Base-by-base conservation (phyloP, 1,284 basidiomycete genomes). In the Cronartium quercuum region DNA sequence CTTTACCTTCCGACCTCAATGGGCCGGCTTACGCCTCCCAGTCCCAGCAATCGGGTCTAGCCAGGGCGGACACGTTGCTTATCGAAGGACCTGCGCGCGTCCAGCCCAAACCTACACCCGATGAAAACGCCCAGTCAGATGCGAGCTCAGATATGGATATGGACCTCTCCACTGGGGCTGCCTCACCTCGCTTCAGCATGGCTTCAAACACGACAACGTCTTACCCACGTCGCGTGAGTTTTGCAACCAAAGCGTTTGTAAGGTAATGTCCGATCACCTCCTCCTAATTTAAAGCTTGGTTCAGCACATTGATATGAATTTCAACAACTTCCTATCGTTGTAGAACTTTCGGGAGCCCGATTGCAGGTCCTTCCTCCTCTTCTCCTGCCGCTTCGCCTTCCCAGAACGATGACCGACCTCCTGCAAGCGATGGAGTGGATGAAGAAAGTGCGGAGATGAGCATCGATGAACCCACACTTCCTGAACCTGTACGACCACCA, bases 261-360 rank as follows among this genome's bases (percentile, higher is more conserved):
- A 74, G 70, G 70, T 74, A 74, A 40, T 29, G 35, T 55, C 41
- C 0, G 34, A 21, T 35, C 18, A 55, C 34, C 34, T 42, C 24
- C 44, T 35, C 55, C 40, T 21, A 29, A n/a, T 5, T 57, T 15
- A n/a, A 57, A 1, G 29, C 15, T 10, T 29, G 18, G 21, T 10
- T 21, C 21, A 57, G 51, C 51, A 21, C 51, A 57, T 57, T 29
- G 5, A 7, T 57, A 38, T 18, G n/a, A 15, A 57, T 34, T 10
- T 40, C 12, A 29, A 13, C 47, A 18, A 18, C 24, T 15, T 18
- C 12, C 2, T 41, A 15, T 34, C 47, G 21, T 34, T 38, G 2
- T 34, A 74, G 70, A 60, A 74, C 70, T n/a, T 74, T 74, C 44
- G 70, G 70, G 6, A 74, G 70, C 58, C 70, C 70, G 5, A 64